Evolutionary conservation across 495 filamentous ascomycete species (phyloP).

Genomic region (Talaromyces trachyspermus): DNA sequence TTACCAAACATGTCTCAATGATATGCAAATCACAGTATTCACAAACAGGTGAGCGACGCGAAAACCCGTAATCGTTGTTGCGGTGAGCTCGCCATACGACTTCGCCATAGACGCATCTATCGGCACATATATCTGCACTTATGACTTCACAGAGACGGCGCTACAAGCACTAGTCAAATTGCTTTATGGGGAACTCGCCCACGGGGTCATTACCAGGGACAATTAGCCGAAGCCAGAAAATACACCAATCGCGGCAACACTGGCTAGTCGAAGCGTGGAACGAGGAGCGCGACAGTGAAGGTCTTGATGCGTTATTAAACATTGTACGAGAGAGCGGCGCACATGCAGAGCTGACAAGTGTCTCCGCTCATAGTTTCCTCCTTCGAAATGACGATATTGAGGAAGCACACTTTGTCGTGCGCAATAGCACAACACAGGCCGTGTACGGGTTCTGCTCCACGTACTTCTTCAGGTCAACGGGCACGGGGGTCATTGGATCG

Average conservation of each 20-base stretch:
- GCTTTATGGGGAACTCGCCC: constrained; percentile 70
- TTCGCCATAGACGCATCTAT: constrained; percentile 87
- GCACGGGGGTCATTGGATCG: constrained; percentile 70
- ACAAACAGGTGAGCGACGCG: constrained; percentile 45
- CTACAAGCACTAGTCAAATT: constrained; percentile 75
- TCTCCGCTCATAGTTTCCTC: constrained; percentile 69
- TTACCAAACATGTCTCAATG: constrained; percentile 90
- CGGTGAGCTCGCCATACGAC: constrained; percentile 87
- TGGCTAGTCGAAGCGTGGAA: constrained; percentile 87
- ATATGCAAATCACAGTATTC: constrained; percentile 70
- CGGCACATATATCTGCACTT: constrained; percentile 85
- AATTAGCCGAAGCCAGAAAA: constrained; percentile 72
- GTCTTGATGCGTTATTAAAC: constrained; percentile 60
- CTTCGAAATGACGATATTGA: constrained; percentile 59
- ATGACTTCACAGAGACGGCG: constrained; percentile 88
- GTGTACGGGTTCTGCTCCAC: constrained; percentile 86
- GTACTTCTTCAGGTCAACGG: constrained; percentile 62
- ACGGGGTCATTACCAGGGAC: constrained; percentile 72
- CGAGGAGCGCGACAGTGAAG: constrained; percentile 62
- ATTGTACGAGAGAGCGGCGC: constrained; percentile 51
- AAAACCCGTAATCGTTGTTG: constrained; percentile 72
- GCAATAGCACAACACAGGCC: constrained; percentile 80
- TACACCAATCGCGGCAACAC: constrained; percentile 72
- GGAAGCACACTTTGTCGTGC: constrained; percentile 81
- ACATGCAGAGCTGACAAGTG: constrained; percentile 53